phyloP scores from a whole-genome alignment of 495 filamentous ascomycete species.

The Cercophora samala region DNA sequence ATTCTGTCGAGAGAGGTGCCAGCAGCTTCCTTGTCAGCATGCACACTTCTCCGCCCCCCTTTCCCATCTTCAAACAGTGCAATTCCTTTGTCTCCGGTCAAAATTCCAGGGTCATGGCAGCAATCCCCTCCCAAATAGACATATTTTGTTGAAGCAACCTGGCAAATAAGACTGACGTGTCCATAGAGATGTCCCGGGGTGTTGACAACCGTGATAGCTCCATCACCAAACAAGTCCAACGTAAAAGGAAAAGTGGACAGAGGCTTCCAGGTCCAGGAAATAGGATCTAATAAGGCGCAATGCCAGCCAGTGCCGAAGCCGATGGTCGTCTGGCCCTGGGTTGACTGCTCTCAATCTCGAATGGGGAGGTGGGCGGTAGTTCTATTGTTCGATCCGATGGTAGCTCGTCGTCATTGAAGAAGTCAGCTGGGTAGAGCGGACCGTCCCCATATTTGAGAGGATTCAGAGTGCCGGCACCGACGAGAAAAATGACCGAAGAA shows the following conservation, averaged over 20 bases:
- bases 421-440: conserved; percentile 27
- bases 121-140: conserved; percentile 49
- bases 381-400: conserved; percentile 28
- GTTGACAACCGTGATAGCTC: conserved; percentile 39
- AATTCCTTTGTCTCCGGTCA: conserved; percentile 42
- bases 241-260: conserved; percentile 32
- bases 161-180: conserved; percentile 47
- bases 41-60: conserved; percentile 41
- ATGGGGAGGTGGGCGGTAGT: conserved; percentile 21
- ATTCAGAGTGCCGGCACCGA: conserved; percentile 45
- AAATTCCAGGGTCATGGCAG: conserved; percentile 45
- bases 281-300: not conserved
- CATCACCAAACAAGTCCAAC: conserved; percentile 45
- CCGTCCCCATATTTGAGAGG: conserved; percentile 35
- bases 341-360: conserved; percentile 9
- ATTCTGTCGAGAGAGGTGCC: conserved; percentile 37
- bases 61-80: conserved; percentile 40
- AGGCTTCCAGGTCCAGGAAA: conserved; percentile 18
- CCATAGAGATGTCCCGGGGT: conserved; percentile 48
- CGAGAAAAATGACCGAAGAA: conserved; percentile 40
- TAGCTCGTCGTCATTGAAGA: conserved; percentile 34
- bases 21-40: conserved; percentile 36
- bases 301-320: not conserved
- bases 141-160: conserved; percentile 25
- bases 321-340: not conserved